Conservation (phyloP, 495 filamentous ascomycete genomes). For the Lasiosphaeria miniovina region DNA sequence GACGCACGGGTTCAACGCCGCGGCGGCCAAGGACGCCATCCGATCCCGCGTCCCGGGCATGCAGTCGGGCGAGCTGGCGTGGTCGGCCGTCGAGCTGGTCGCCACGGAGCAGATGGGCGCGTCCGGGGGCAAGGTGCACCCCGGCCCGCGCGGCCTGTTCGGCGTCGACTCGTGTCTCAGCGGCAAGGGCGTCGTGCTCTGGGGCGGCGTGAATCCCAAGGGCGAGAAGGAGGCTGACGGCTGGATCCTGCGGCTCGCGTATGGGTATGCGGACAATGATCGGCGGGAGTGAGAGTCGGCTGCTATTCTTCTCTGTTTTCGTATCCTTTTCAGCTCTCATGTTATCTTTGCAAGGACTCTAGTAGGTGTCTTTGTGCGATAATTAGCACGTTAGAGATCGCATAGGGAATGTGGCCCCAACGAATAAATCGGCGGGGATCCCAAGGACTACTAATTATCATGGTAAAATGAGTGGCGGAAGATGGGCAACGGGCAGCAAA, state of each 20-base stretch:
- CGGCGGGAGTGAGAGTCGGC: conserved; percentile 18
- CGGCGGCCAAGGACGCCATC: conserved; percentile 51
- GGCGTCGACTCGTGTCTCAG: conserved; percentile 41
- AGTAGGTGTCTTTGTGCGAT: too few species aligned
- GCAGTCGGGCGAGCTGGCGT: conserved; percentile 38
- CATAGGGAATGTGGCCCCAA: too few species aligned
- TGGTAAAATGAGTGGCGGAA: too few species aligned
- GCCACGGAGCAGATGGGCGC: conserved; percentile 36
- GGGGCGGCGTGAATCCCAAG: conserved; percentile 50
- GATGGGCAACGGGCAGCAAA: too few species aligned
- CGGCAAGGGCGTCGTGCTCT: conserved; percentile 45
- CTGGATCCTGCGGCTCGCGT: conserved; percentile 43
- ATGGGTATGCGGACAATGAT: conserved; percentile 27
- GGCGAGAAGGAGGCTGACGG: conserved; percentile 51
- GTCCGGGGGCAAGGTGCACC: conserved; percentile 48
- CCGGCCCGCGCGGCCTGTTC: conserved; percentile 48
- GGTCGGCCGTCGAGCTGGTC: conserved; percentile 48
- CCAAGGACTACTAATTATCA: too few species aligned
- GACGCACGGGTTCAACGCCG: conserved; percentile 39
- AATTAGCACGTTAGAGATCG: too few species aligned
- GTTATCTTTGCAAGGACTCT: too few species aligned
- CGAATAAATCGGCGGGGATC: too few species aligned
- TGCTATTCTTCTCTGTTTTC: too few species aligned
- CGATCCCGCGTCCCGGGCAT: conserved; percentile 37
- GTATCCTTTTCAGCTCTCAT: too few species aligned